These are phyloP conservation scores for Penicillium verhagenii DNA, from an alignment of 495 filamentous ascomycete genomes.

Conservation along the genomic window DNA sequence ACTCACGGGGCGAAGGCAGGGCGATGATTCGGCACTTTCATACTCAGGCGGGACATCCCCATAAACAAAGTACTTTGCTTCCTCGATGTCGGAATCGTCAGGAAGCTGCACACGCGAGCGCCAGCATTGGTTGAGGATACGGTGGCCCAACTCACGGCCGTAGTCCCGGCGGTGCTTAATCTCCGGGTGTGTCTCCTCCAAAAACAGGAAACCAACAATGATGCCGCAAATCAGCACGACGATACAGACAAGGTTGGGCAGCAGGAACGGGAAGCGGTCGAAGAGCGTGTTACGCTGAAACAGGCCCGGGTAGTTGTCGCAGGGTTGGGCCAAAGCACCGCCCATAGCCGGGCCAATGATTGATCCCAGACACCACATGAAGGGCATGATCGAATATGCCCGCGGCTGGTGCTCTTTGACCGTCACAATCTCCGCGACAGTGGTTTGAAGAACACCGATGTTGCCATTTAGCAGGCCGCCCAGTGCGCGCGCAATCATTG, in stretches of 20 bases:
- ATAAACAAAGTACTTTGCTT: slow-evolving; percentile 51
- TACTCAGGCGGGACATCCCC: slow-evolving; percentile 62
- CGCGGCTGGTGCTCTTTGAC: slow-evolving; percentile 88
- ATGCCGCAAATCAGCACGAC: slow-evolving; percentile 74
- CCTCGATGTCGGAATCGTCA: slow-evolving; percentile 38
- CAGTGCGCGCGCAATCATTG: slow-evolving; percentile 81
- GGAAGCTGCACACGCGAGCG: slow-evolving; percentile 39
- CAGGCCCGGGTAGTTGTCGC: slow-evolving; percentile 71
- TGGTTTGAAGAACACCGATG: slow-evolving; percentile 92
- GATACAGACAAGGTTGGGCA: slow-evolving; percentile 92
- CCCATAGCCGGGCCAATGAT: slow-evolving; percentile 91
- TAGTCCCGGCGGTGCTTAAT: slow-evolving; percentile 73
- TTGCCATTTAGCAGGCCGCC: slow-evolving; percentile 95
- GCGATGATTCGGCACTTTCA: slow-evolving; percentile 66
- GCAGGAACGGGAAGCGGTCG: slow-evolving; percentile 83
- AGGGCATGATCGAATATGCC: slow-evolving; percentile 95
- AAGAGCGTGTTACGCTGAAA: slow-evolving; percentile 76
- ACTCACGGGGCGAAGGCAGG: slow-evolving; percentile 45
- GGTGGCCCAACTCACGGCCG: slow-evolving; percentile 74
- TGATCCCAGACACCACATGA: slow-evolving; percentile 92
- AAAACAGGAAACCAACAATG: slow-evolving; percentile 78
- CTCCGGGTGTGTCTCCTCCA: slow-evolving; percentile 92
- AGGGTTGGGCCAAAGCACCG: slow-evolving; percentile 83
- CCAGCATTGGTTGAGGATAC: slow-evolving; percentile 57
- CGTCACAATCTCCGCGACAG: slow-evolving; percentile 88